A percentile compares a stretch with the other conserved stretches of the same genome.
These are phyloP conservation scores for Aspergillus neoniger DNA, from an alignment of 2,329 filamentous ascomycete genomes.

Conservation along the genomic window DNA sequence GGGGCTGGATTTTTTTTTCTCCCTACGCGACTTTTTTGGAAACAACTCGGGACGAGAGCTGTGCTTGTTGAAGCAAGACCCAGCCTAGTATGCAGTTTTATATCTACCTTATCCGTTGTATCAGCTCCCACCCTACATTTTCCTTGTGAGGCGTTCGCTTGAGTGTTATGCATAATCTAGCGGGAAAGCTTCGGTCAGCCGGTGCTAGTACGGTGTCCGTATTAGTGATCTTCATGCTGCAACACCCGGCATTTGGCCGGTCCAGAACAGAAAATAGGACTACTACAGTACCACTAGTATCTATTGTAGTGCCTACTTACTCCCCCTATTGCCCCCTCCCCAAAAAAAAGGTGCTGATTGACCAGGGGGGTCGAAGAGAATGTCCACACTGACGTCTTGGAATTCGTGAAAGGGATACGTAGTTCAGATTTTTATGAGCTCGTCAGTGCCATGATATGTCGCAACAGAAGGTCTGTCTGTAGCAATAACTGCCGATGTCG, in stretches of 20 bases:
- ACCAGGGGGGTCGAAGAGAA: not conserved
- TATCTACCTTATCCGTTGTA: too few species aligned
- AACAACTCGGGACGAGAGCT: not conserved
- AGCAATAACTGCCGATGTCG: not conserved
- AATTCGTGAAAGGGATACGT: not conserved
- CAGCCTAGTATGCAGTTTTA: too few species aligned
- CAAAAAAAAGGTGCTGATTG: not conserved
- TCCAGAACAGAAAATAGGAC: not conserved
- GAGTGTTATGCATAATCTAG: not conserved
- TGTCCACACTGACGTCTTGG: not conserved
- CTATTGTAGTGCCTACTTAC: not conserved
- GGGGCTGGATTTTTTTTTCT: not conserved
- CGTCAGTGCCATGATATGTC: not conserved
- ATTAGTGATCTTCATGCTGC: not conserved
- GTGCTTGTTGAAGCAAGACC: not conserved
- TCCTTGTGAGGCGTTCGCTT: not conserved
- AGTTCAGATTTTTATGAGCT: not conserved
- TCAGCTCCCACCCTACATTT: too few species aligned
- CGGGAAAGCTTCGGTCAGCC: slow-evolving; percentile 6
- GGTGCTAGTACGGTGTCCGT: not conserved
- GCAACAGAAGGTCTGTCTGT: not conserved
- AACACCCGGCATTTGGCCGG: slow-evolving; percentile 4
- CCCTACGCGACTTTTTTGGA: not conserved
- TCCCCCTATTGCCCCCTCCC: too few species aligned
- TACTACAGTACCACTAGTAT: too few species aligned